Conservation (phyloP, 805 yeast genomes). For the Saccharomycopsis guyanensis region DNA sequence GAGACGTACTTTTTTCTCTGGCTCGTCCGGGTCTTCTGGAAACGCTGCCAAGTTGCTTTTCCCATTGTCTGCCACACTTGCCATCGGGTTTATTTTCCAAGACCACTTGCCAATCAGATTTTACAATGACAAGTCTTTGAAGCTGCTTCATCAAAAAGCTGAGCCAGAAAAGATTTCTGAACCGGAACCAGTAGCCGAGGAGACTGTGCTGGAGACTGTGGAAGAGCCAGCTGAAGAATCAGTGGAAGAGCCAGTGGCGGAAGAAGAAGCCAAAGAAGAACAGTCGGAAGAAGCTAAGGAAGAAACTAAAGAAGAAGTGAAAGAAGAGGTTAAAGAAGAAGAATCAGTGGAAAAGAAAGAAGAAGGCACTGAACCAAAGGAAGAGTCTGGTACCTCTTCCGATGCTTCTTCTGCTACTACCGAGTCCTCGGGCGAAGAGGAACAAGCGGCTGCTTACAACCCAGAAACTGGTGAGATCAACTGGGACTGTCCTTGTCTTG, state of each 20-base stretch:
- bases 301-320: constrained; percentile 86
- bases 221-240: no score
- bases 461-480: constrained; percentile 98
- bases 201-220: not conserved
- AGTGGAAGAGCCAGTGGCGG: constrained; percentile 61
- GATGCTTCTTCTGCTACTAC: not conserved
- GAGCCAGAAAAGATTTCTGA: not conserved
- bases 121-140: not conserved
- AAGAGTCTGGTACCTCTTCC: constrained; percentile 9
- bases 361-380: not conserved
- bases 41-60: not conserved
- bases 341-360: not conserved
- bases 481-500: constrained; percentile 97
- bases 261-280: constrained; percentile 27
- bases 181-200: not conserved
- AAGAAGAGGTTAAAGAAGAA: constrained; percentile 36
- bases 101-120: not conserved
- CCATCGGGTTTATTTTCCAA: not conserved
- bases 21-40: not conserved
- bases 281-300: constrained; percentile 57
- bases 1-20: not conserved
- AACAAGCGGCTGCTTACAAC: constrained; percentile 21
- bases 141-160: not conserved
- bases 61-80: not conserved
- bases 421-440: not conserved